Percentiles rank a stretch among this genome's conserved stretches.
These are phyloP conservation scores for Salvia sclarea DNA, from an alignment of 305 asterid species.

Conservation along the genomic window DNA sequence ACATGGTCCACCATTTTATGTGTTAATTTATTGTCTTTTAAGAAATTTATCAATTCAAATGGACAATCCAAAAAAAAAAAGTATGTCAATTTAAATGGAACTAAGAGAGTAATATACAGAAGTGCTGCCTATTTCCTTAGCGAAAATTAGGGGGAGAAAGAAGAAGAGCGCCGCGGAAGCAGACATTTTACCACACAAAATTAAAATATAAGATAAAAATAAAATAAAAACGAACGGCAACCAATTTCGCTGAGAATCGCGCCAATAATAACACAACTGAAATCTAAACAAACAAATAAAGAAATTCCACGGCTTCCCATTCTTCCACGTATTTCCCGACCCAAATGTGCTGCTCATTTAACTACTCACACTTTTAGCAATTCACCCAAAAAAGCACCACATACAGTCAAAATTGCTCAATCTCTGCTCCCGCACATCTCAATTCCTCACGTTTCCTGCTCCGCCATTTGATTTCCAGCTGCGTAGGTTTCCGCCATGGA, in stretches of 20 bases:
- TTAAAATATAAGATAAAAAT: not conserved
- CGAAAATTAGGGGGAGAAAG: not conserved
- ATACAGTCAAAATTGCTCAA: not conserved
- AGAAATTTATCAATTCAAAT: too few species aligned
- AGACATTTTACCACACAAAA: not conserved
- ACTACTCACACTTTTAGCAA: constrained; percentile 7
- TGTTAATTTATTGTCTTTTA: too few species aligned
- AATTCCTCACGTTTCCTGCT: not conserved
- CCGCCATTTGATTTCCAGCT: not conserved
- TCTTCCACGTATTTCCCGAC: constrained; percentile 56
- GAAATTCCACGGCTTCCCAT: constrained; percentile 34
- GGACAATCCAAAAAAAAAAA: too few species aligned
- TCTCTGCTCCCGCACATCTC: not conserved
- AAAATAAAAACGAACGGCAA: constrained; percentile 37
- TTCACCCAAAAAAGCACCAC: constrained; percentile 17
- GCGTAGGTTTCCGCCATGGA: constrained; percentile 61
- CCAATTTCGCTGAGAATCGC: constrained; percentile 25
- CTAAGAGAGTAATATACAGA: too few species aligned
- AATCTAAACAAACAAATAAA: not conserved
- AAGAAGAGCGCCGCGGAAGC: not conserved
- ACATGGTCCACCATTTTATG: too few species aligned
- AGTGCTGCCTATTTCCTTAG: too few species aligned
- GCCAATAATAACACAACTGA: constrained; percentile 35
- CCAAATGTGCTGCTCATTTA: constrained; percentile 11
- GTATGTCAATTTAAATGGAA: too few species aligned